Evolutionary conservation across 1,284 basidiomycete genomes (phyloP), one percentile per base, ranked within the genome.

Genomic region (Rhodotorula sp.): DNA sequence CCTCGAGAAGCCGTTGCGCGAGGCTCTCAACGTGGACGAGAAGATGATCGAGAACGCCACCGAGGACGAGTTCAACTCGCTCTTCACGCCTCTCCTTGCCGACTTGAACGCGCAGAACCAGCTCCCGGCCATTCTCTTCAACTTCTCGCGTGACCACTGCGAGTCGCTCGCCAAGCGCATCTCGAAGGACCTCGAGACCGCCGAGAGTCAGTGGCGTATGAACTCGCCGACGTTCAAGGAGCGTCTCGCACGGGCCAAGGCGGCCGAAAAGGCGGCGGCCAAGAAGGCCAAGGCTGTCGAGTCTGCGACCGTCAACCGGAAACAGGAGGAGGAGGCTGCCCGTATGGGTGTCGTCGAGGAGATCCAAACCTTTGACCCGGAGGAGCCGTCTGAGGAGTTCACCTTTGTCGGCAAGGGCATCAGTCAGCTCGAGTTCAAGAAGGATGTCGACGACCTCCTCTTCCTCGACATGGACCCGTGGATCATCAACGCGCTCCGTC

Each of bases 41-140:
- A 16, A 74, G 29, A 81, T 83, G 62, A 85, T 87, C 16, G 86
- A 87, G 70, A 69, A 76, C 51, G 74, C 72, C 23, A 66, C 58
- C 48, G 68, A 71, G 54, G 73, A 76, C 57, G 68, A 70, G 63
- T 76, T 76, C 58, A 65, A 71, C 58, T 69, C 68, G 62, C 68
- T 76, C 60, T 76, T 76, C 79, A 89, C 67, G 81, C 88, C 51
- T 68, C 80, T 90, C 1, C 80, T 88, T 3, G 83, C 85, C 8
- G 88, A 89, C 75, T 82, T 71, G 46, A 58, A 71, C 48, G 66
- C 75, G 23, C 59, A 58, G 61, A 59, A 65, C 60, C 58, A 76
- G 7, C 67, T 89, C 86, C 88, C 88, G 4, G 89, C 88, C 0
- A 85, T 90, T 12, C 78, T 90, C 29, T 90, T 90, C 82, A 85